Evolutionary conservation across 225 moss, liverwort and hornwort genomes (phyloP).

Genomic region (Climacium dendroides): DNA sequence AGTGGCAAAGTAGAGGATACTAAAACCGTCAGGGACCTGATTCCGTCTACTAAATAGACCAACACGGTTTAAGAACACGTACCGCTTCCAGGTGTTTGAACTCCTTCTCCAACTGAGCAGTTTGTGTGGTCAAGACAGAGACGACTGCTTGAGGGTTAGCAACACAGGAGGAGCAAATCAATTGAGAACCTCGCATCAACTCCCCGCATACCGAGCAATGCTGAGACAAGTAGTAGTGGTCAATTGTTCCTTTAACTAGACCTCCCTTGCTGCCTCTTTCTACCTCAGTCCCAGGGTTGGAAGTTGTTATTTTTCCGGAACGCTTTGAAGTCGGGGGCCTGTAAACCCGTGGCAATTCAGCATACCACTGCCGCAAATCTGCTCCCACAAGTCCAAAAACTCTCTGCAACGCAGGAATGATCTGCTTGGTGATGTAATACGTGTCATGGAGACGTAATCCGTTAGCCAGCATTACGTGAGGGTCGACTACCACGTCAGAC

Average conservation of each 20-base stretch:
- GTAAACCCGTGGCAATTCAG: constrained; percentile 83
- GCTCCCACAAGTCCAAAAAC: constrained; percentile 91
- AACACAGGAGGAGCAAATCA: constrained; percentile 57
- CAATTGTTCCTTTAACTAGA: constrained; percentile 64
- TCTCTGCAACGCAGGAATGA: constrained; percentile 89
- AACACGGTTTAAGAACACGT: not conserved
- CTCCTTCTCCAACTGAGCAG: constrained; percentile 83
- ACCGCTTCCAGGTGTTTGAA: constrained; percentile 78
- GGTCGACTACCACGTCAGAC: constrained; percentile 93
- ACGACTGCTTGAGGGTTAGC: constrained; percentile 49
- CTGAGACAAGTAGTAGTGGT: constrained; percentile 84
- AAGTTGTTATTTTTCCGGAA: constrained; percentile 27
- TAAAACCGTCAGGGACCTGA: not conserved
- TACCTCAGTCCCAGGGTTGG: constrained; percentile 1
- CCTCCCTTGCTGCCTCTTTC: constrained; percentile 19
- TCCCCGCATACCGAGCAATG: constrained; percentile 91
- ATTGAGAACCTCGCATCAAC: constrained; percentile 71
- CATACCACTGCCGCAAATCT: constrained; percentile 79
- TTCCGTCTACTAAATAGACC: too few species aligned
- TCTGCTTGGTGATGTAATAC: constrained; percentile 99
- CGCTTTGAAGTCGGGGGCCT: constrained; percentile 76
- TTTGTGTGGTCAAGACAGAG: constrained; percentile 53
- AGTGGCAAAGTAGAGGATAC: not conserved
- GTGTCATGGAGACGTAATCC: constrained; percentile 84
- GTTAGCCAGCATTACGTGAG: constrained; percentile 58